A percentile compares a stretch with the other conserved stretches of the same genome.
These are phyloP conservation scores for Chiua virens DNA, from an alignment of 768 basidiomycete genomes.

Conservation along the genomic window DNA sequence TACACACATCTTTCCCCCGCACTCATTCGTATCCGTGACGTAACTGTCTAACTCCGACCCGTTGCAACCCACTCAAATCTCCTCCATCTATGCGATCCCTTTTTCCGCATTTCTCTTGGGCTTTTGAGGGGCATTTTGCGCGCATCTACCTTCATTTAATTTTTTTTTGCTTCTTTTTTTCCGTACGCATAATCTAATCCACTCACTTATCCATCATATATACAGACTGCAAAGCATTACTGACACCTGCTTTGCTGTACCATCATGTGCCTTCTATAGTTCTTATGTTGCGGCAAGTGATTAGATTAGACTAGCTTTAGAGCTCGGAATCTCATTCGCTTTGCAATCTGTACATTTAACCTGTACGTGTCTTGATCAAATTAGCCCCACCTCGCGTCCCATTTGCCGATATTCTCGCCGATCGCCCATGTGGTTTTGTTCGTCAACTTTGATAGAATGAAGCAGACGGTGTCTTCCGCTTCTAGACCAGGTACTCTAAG, in stretches of 20 bases:
- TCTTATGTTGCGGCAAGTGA: conserved; percentile 29
- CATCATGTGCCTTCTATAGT: conserved; percentile 35
- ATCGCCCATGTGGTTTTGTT: conserved; percentile 39
- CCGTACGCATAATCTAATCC: conserved; percentile 31
- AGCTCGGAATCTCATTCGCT: conserved; percentile 34
- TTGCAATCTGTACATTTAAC: conserved; percentile 36
- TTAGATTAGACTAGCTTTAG: conserved; percentile 29
- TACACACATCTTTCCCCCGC: conserved; percentile 53
- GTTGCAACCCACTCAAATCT: conserved; percentile 1
- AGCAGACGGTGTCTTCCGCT: conserved; percentile 54
- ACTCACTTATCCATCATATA: conserved; percentile 37
- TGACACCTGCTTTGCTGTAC: conserved; percentile 30
- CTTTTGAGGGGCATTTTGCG: conserved; percentile 9
- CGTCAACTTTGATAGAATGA: conserved; percentile 35
- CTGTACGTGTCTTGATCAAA: conserved; percentile 17
- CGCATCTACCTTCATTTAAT: conserved; percentile 25
- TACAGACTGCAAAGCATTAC: conserved; percentile 28
- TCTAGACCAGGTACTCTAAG: conserved; percentile 45
- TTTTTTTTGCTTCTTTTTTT: neutral
- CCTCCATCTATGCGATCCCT: neutral
- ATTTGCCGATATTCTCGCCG: conserved; percentile 43
- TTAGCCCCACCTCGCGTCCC: conserved; percentile 46
- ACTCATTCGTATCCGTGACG: conserved; percentile 46
- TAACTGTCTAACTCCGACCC: conserved; percentile 18
- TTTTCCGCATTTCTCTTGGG: conserved; percentile 11